Evolutionary conservation across 2,329 filamentous ascomycete genomes (phyloP).

Genomic region (Alternaria sp.): DNA sequence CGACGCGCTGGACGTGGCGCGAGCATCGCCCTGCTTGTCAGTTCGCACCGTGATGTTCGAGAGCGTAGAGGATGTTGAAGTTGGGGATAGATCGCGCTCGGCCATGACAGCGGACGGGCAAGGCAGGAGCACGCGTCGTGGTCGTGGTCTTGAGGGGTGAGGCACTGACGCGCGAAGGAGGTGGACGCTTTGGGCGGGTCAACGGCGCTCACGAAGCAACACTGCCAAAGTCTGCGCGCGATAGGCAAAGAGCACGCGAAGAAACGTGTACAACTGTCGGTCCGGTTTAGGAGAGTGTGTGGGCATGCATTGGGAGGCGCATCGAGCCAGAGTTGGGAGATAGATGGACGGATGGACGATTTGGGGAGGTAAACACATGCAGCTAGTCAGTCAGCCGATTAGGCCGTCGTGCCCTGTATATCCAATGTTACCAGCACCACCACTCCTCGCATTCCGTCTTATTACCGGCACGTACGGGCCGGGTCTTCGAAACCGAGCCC

Average conservation of each 20-base stretch:
- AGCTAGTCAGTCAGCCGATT: slow-evolving; percentile 48
- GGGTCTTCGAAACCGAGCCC: background rate
- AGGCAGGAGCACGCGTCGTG: slow-evolving; percentile 26
- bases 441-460: slow-evolving; percentile 36
- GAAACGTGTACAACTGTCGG: slow-evolving; percentile 20
- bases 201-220: slow-evolving; percentile 36
- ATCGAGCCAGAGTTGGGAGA: slow-evolving; percentile 21
- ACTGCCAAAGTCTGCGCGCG: slow-evolving; percentile 44
- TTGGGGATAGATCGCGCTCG: slow-evolving; percentile 44
- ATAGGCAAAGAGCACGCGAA: slow-evolving; percentile 19
- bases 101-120: slow-evolving; percentile 37
- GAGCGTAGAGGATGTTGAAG: slow-evolving; percentile 50
- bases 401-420: slow-evolving; percentile 38
- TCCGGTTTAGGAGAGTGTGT: slow-evolving; percentile 28
- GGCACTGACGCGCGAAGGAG: slow-evolving; percentile 44
- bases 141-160: slow-evolving; percentile 31
- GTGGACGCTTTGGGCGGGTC: slow-evolving; percentile 27
- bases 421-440: slow-evolving; percentile 43
- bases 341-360: slow-evolving; percentile 36
- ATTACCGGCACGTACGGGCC: background rate
- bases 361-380: slow-evolving; percentile 44
- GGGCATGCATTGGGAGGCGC: slow-evolving; percentile 35
- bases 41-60: slow-evolving; percentile 51
- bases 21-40: slow-evolving; percentile 39
- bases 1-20: slow-evolving; percentile 60